Base-by-base conservation (phyloP, 495 filamentous ascomycete genomes). In the Talaromyces thailandensis region DNA sequence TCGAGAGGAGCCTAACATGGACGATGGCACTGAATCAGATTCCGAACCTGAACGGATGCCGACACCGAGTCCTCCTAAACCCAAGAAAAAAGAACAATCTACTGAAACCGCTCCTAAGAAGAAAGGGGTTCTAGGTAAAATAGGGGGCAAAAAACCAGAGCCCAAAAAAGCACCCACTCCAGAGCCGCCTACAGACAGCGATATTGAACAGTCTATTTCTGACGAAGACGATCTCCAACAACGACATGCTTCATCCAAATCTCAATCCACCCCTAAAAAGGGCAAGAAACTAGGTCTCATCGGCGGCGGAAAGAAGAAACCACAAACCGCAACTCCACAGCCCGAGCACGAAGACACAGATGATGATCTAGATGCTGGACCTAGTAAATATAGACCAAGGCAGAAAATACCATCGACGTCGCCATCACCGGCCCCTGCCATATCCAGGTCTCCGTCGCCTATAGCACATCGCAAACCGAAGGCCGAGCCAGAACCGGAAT, bases 61-160 rank as follows among this genome's bases (percentile, higher is more conserved):
- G 21, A 23, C 37, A 52, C n/a, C 37, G 52, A 43, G 40, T 6
- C 14, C 61, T 4, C 26, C 48, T 26, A 60, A 37, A 61, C 62
- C 58, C 29, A 58, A 57, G 21, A 45, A 51, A 26, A 45, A 51
- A 26, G 63, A 62, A 3, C 11, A 12, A 23, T 25, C 18, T 11
- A n/a, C 28, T 16, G 21, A 56, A 57, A 52, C 32, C 16, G 35
- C 29, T 1, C 66, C 68, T 18, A 71, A 69, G 58, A 35, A 60
- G 21, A 67, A 68, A 48, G 67, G 66, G 23, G 68, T 65, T 4
- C 65, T 77, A 14, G 69, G 75, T 43, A 65, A 72, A 4, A 80
- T 77, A 9, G 70, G 75, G n/a, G 75, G 74, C 62, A 75, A 71
- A 62, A 75, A 75, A 32, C 73, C 69, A 51, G 60, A 67, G 37